Evolutionary conservation across 1,284 basidiomycete species (phyloP).

Genomic region (Mixia osmundae): DNA sequence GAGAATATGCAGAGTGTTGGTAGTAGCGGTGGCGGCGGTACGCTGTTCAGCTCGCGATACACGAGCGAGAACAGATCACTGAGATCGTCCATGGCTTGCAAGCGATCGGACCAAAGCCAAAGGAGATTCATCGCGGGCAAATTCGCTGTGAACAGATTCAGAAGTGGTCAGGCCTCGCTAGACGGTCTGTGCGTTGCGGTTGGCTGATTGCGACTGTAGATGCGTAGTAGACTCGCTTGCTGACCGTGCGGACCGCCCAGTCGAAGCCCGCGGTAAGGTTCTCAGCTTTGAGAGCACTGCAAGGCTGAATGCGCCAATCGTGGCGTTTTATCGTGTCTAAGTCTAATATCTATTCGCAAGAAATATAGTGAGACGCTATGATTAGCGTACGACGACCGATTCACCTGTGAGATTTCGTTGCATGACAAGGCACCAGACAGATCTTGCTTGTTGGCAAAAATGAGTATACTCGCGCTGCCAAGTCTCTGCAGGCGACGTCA

Average conservation of each 20-base stretch:
- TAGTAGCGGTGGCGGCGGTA: no score
- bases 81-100: no score
- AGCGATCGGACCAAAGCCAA: no score
- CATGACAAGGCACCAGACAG: slow-evolving; percentile 62
- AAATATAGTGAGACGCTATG: slow-evolving; percentile 3
- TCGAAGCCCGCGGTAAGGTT: slow-evolving; percentile 67
- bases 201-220: no score
- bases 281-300: slow-evolving; percentile 71
- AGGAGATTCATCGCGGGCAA: no score
- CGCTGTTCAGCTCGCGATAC: no score
- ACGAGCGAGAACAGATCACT: no score
- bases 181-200: no score
- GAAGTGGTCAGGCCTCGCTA: no score
- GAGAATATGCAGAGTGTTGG: no score
- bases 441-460: slow-evolving; percentile 99
- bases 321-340: slow-evolving; percentile 57
- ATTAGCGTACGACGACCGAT: slow-evolving; percentile 20
- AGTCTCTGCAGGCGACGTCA: slow-evolving; percentile 36
- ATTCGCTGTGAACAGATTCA: no score
- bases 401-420: slow-evolving; percentile 55
- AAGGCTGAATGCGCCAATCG: slow-evolving; percentile 71
- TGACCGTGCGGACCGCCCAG: slow-evolving; percentile 85
- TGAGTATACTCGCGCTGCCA: slow-evolving; percentile 74
- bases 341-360: slow-evolving; percentile 38
- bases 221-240: slow-evolving; percentile 21